These are phyloP conservation scores for Globisporangium uncinulatum DNA, from an alignment of 352 stramenopile genomes.

Conservation along the genomic window DNA sequence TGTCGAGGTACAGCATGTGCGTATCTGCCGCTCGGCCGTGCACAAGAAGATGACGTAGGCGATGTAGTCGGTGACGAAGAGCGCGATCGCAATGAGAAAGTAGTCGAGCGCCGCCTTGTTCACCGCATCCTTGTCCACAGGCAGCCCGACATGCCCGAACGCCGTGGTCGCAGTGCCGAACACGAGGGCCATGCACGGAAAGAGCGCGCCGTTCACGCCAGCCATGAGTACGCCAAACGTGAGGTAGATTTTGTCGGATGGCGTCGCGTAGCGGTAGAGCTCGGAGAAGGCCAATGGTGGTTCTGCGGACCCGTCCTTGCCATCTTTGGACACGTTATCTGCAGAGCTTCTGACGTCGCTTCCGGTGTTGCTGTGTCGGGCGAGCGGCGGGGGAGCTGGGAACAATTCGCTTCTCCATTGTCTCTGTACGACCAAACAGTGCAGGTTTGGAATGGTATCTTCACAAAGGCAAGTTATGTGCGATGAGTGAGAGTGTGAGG, in stretches of 20 bases:
- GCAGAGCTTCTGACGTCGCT: no score
- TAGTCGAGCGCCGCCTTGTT: slow-evolving; percentile 12
- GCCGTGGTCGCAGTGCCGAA: slow-evolving; percentile 15
- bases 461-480: no score
- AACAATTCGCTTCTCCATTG: no score
- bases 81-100: slow-evolving; percentile 10
- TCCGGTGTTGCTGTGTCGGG: no score
- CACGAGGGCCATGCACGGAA: slow-evolving; percentile 8
- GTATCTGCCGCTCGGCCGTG: slow-evolving; percentile 19
- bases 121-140: slow-evolving; percentile 6
- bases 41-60: slow-evolving; percentile 12
- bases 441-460: no score
- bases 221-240: neutral
- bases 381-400: no score
- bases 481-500: no score
- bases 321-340: no score
- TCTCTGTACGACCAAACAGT: no score
- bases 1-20: slow-evolving; percentile 23
- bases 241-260: neutral
- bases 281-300: no score
- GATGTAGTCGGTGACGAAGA: slow-evolving; percentile 15
- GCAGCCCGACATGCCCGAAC: slow-evolving; percentile 3
- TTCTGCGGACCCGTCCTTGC: no score
- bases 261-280: neutral
- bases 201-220: neutral